These are phyloP conservation scores for Pseudogymnoascus sp. DNA, from an alignment of 2,329 filamentous ascomycete genomes.

Conservation along the genomic window DNA sequence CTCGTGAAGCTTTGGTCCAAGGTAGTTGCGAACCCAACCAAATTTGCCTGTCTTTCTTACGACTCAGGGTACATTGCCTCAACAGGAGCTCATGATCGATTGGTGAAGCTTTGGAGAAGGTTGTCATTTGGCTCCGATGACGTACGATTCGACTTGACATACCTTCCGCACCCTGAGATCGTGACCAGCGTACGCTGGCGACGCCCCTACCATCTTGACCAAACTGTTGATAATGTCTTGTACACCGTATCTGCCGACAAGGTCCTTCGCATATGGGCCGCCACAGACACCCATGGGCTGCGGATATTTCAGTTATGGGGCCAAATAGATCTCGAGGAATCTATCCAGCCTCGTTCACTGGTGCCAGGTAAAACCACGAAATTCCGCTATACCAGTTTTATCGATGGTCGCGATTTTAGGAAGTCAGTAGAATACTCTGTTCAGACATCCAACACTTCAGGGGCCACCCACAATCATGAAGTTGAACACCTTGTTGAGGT, in stretches of 20 bases:
- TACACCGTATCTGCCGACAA: constrained; percentile 84
- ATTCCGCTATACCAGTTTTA: constrained; percentile 65
- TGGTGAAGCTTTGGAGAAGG: constrained; percentile 90
- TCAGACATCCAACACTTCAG: constrained; percentile 42
- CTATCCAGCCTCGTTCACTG: constrained; percentile 44
- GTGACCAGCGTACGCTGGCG: constrained; percentile 87
- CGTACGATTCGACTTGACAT: constrained; percentile 81
- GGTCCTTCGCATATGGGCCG: constrained; percentile 73
- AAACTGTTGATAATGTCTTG: constrained; percentile 75
- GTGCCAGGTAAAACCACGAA: constrained; percentile 17
- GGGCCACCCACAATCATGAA: constrained; percentile 55
- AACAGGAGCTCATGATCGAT: constrained; percentile 65
- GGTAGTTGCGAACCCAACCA: constrained; percentile 61
- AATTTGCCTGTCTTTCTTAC: constrained; percentile 71
- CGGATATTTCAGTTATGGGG: constrained; percentile 74
- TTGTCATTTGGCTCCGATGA: constrained; percentile 76
- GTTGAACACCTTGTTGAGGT: constrained; percentile 80
- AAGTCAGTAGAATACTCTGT: constrained; percentile 70
- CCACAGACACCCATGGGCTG: constrained; percentile 61
- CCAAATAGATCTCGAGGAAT: constrained; percentile 65
- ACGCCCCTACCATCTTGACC: constrained; percentile 65
- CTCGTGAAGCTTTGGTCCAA: constrained; percentile 64
- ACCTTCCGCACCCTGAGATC: constrained; percentile 72
- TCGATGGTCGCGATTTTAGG: constrained; percentile 74
- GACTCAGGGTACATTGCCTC: constrained; percentile 84